These are phyloP conservation scores for Coemansia furcata DNA, from an alignment of 192 early-diverging fungal genomes.

Conservation along the genomic window DNA sequence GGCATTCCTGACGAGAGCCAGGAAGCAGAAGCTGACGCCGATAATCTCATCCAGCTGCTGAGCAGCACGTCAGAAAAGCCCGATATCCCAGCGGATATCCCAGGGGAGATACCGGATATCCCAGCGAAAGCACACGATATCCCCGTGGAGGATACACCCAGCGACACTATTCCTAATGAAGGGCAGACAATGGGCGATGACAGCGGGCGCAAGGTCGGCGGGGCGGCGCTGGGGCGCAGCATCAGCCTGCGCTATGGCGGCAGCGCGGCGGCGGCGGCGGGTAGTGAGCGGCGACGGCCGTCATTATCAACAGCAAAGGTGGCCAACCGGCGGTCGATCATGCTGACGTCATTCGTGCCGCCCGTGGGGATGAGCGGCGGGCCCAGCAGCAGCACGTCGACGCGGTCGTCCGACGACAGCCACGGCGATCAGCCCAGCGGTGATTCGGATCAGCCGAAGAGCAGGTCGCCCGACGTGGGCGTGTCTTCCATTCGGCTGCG, in stretches of 20 bases:
- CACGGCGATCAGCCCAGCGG: neutral
- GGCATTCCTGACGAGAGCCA: neutral
- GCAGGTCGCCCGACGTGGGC: conserved; percentile 10
- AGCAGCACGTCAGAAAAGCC: neutral
- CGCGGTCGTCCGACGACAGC: conserved; percentile 38
- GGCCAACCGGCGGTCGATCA: conserved; percentile 40
- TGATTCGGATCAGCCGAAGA: neutral
- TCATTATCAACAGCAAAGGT: conserved; percentile 17
- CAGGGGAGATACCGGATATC: neutral
- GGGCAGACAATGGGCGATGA: neutral
- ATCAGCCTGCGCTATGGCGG: conserved; percentile 30
- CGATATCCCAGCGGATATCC: neutral
- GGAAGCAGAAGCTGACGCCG: neutral
- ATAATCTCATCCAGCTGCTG: neutral
- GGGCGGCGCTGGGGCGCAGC: conserved; percentile 34
- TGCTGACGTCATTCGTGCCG: conserved; percentile 51
- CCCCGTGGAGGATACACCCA: too few species aligned
- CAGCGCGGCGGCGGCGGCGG: neutral
- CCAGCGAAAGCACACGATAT: too few species aligned
- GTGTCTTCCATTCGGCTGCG: conserved; percentile 38
- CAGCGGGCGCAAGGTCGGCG: neutral
- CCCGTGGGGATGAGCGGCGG: conserved; percentile 36
- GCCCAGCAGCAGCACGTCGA: conserved; percentile 24
- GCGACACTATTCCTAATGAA: neutral
- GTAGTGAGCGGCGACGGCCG: conserved; percentile 37